These are phyloP conservation scores for Coemansia sp. DNA, from an alignment of 192 early-diverging fungal genomes.

Conservation along the genomic window DNA sequence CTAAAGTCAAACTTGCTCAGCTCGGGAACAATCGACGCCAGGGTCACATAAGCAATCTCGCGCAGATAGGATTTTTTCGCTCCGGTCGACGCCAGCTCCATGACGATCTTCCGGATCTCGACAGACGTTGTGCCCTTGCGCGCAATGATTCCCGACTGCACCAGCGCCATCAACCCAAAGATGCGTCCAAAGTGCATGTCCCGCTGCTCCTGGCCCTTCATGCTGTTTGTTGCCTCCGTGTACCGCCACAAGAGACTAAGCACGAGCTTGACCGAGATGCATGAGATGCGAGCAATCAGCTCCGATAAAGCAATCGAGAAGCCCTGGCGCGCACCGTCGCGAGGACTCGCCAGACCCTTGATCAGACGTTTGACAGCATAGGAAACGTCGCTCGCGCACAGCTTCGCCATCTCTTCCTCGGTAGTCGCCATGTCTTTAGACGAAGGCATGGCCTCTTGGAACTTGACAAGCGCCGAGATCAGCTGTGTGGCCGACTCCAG, in stretches of 20 bases:
- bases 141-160: slow-evolving; percentile 71
- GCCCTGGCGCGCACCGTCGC: slow-evolving; percentile 90
- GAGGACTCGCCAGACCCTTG: slow-evolving; percentile 79
- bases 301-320: slow-evolving; percentile 93
- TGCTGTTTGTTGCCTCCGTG: slow-evolving; percentile 57
- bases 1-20: slow-evolving; percentile 16
- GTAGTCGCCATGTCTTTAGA: slow-evolving; percentile 44
- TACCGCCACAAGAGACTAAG: slow-evolving; percentile 68
- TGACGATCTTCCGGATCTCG: slow-evolving; percentile 70
- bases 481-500: slow-evolving; percentile 64
- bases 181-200: slow-evolving; percentile 89
- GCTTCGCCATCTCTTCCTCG: slow-evolving; percentile 62
- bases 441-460: slow-evolving; percentile 49
- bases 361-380: slow-evolving; percentile 87
- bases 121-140: slow-evolving; percentile 62
- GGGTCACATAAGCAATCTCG: slow-evolving; percentile 72
- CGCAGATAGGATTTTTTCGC: slow-evolving; percentile 75
- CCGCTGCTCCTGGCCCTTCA: slow-evolving; percentile 84
- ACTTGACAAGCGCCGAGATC: slow-evolving; percentile 55
- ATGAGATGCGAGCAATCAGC: slow-evolving; percentile 54
- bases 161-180: slow-evolving; percentile 82
- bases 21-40: slow-evolving; percentile 51
- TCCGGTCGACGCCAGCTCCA: slow-evolving; percentile 65
- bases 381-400: slow-evolving; percentile 73
- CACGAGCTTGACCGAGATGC: slow-evolving; percentile 58